Evolutionary conservation across 176 grass and related monocot genomes (phyloP).

Genomic region (Rhynchospora tenuis): DNA sequence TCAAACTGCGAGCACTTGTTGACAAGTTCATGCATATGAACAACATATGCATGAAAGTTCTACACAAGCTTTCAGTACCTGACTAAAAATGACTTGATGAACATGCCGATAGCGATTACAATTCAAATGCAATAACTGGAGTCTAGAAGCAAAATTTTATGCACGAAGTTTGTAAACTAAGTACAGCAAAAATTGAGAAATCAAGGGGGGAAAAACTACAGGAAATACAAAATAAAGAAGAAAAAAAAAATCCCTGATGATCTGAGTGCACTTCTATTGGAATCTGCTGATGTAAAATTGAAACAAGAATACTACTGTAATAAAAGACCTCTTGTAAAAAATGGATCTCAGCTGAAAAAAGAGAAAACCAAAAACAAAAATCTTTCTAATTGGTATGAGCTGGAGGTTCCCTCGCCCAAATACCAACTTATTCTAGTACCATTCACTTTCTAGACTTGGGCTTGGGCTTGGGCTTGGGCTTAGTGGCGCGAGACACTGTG

Average conservation of each 20-base stretch:
- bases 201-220: background rate
- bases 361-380: background rate
- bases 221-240: background rate
- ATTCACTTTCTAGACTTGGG: constrained; percentile 18
- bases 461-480: constrained; percentile 26
- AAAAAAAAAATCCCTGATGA: background rate
- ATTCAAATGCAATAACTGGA: background rate
- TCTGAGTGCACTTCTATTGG: background rate
- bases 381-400: background rate
- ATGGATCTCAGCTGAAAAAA: constrained; percentile 9
- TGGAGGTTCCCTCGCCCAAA: background rate
- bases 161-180: background rate
- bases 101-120: background rate
- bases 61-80: background rate
- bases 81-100: background rate
- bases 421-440: background rate
- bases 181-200: background rate
- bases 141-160: background rate
- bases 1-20: no score
- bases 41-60: no score
- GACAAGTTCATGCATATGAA: no score
- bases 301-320: constrained; percentile 4
- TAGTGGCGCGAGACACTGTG: background rate
- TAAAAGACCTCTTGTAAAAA: constrained; percentile 16
- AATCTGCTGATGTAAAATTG: background rate